Evolutionary conservation across 768 basidiomycete species (phyloP).

Genomic region (Termitomyces eurrhizus): DNA sequence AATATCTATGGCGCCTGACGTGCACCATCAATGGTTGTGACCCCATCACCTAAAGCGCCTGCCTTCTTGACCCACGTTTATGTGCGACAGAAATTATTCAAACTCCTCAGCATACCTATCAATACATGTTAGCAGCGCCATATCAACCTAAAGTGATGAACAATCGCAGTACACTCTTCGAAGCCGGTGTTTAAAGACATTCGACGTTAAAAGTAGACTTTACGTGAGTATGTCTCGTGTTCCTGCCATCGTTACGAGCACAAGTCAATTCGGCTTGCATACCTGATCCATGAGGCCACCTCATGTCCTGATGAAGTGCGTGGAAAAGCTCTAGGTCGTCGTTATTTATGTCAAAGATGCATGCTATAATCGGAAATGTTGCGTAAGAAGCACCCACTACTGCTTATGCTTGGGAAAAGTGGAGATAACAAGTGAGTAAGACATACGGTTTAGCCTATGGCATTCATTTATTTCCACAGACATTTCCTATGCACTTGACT

Average conservation of each 20-base stretch:
- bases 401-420: background rate
- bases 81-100: background rate
- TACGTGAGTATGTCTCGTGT: background rate
- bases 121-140: background rate
- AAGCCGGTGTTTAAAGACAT: background rate
- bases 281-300: background rate
- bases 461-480: background rate
- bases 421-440: background rate
- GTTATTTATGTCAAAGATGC: background rate
- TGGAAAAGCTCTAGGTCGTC: background rate
- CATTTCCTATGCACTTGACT: background rate
- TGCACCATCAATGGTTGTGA: background rate
- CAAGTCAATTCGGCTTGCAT: background rate
- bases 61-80: background rate
- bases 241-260: background rate
- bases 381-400: background rate
- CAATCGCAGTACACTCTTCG: background rate
- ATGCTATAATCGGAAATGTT: background rate
- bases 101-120: background rate
- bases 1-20: background rate
- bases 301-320: background rate
- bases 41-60: background rate
- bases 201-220: background rate
- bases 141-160: background rate
- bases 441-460: background rate